Base-by-base conservation (phyloP, 306 rosid genomes). In the Delonix regia region DNA sequence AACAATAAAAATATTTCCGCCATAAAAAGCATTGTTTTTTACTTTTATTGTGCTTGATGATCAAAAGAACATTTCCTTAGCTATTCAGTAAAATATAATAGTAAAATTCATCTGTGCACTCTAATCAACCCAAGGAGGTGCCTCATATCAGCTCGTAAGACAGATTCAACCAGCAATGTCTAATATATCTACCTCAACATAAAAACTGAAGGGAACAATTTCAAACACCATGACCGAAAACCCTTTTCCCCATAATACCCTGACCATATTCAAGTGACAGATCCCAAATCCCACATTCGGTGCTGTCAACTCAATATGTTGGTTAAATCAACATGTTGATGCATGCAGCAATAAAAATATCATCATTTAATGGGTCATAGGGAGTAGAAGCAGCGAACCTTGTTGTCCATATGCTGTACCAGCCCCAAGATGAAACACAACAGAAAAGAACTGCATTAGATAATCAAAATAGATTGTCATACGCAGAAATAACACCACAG, bases 391-490 rank as follows among this genome's bases (percentile, higher is more conserved):
- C 74, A 69, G 67, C 86, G 21, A 73, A 91, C 99, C 99, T 95
- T 89, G 89, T 77, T 81, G 85, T 81, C 93, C 94, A 75, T 80
- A 93, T 28, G 91, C 96, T 88, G 92, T 80, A 76, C 79, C 87
- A 74, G 81, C 70, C 41, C 79, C 87, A 56, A 44, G 71, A 62
- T 48, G 73, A 86, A 49, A 55, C 80, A 71, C 56, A 72, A 73
- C 53, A 80, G 21, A 75, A 52, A 45, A 62, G n/a, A 38, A 16
- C 44, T 21, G 62, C 28, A 49, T 86, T 69, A 87, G 87, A 77
- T 67, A 64, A 61, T 76, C 27, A 60, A 64, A 53, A 51, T 66
- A 42, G 57, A 70, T 8, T 48, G 15, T 21, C n/a, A 76, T 52
- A 38, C 67, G 68, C 18, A 36, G 48, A 69, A 80, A 13, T 69